Evolutionary conservation across 352 stramenopile genomes (phyloP), one percentile per base, ranked within the genome.

Genomic region (Albugo laibachii): DNA sequence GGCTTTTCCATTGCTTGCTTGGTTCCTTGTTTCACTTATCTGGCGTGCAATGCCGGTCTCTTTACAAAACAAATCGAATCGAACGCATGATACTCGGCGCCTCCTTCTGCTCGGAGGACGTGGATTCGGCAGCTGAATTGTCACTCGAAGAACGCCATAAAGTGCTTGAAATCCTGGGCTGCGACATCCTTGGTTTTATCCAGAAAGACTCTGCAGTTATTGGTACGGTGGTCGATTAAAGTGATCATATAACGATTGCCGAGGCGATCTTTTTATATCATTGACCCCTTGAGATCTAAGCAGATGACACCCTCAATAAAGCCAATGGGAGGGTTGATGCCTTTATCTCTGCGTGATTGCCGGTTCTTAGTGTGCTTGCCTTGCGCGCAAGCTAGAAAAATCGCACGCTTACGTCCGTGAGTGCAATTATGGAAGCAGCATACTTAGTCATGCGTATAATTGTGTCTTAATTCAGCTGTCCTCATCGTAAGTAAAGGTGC

Each of bases 161-260:
- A 4, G 6, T 4, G 42, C 15, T 47, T 24, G 19, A 47, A 47
- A 4, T 47, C 38, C 42, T 24, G 27, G 11, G 42, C 42, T 24
- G 42, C 42, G 15, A 6, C n/a, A 24, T 47, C 19, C 10, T 47
- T 35, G 20, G 42, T 27, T 24, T 24, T 4, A 15, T 4, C 42
- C 15, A 47, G 11, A 35, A 47, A 47, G 6, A 47, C 42, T 15
- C 42, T 18, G n/a, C 20, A 41, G 42, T 47, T 37, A 34, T 47
- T 47, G 42, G 42, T 27, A 24, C 38, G 27, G 42, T 47, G 42
- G 38, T 47, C 42, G 19, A 47, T 47, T 10, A 18, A 47, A 24
- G 38, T 47, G 6, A 47, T 11, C 42, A 47, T 47, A 34, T 47
- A 47, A 2, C 42, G n/a, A 11, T 47, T 47, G 11, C 42, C 42